A percentile compares a stretch with the other conserved stretches of the same genome.
phyloP scores from a whole-genome alignment of 768 basidiomycete species.

The Neoboletus magnificus region DNA sequence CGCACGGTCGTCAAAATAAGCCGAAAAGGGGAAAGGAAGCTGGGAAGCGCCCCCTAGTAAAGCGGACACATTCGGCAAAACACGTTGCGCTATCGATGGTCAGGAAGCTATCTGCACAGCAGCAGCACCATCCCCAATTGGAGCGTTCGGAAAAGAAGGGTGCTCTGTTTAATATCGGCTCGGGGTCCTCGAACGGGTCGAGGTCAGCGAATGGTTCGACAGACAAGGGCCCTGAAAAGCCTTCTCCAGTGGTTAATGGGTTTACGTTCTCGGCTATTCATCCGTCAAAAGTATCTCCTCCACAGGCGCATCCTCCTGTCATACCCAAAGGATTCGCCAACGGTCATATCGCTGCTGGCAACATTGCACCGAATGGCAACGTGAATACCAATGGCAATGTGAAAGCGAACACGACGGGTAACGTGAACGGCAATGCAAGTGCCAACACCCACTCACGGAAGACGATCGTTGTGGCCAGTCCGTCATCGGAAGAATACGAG shows the following conservation, averaged over 20 bases:
- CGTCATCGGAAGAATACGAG: constrained; percentile 46
- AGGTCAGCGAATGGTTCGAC: constrained; percentile 25
- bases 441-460: constrained; percentile 32
- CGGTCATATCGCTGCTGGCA: not conserved
- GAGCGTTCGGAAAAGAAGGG: constrained; percentile 24
- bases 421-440: constrained; percentile 10
- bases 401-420: constrained; percentile 11
- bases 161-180: constrained; percentile 56
- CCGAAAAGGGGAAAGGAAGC: constrained; percentile 35
- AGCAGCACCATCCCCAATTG: constrained; percentile 16
- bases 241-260: constrained; percentile 4
- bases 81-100: constrained; percentile 28
- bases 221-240: constrained; percentile 11
- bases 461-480: constrained; percentile 46
- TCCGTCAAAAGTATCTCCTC: constrained; percentile 7
- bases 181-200: constrained; percentile 52
- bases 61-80: constrained; percentile 30
- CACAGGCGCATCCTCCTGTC: constrained; percentile 17
- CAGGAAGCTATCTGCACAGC: constrained; percentile 26
- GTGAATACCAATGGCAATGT: constrained; percentile 4
- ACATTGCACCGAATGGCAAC: constrained; percentile 15
- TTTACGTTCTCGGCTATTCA: constrained; percentile 10
- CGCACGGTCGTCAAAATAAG: constrained; percentile 20
- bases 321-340: constrained; percentile 13
- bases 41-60: constrained; percentile 25